Evolutionary conservation across 2,329 filamentous ascomycete genomes (phyloP).

Genomic region (Clonostachys rosea): DNA sequence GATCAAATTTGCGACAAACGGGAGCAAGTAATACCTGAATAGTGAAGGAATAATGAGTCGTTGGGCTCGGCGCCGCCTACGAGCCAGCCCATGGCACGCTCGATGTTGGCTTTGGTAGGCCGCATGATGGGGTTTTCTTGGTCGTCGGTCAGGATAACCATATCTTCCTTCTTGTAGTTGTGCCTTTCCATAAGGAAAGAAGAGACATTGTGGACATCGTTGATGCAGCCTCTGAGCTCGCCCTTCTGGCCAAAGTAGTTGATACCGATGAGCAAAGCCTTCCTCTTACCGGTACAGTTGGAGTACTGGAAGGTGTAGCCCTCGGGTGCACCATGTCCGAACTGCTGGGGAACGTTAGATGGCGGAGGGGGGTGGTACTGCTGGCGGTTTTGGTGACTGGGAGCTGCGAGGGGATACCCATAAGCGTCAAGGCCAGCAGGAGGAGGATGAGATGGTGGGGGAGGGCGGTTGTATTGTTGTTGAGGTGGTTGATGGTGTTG

Average conservation of each 20-base stretch:
- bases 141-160: conserved; percentile 76
- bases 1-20: not conserved
- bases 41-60: conserved; percentile 74
- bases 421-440: conserved; percentile 38
- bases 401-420: conserved; percentile 34
- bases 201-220: conserved; percentile 75
- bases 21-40: conserved; percentile 47
- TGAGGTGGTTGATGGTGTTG: conserved; percentile 11
- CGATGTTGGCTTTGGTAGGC: conserved; percentile 72
- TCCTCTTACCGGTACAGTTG: conserved; percentile 67
- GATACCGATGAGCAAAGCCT: conserved; percentile 74
- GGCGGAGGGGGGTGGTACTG: conserved; percentile 32
- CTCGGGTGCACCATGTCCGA: conserved; percentile 63
- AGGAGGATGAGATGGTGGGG: conserved; percentile 28
- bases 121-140: conserved; percentile 64
- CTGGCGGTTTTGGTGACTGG: conserved; percentile 13
- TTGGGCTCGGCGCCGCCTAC: conserved; percentile 68
- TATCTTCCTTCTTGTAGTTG: conserved; percentile 71
- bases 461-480: conserved; percentile 8
- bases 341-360: conserved; percentile 46
- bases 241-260: conserved; percentile 74
- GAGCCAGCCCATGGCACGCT: conserved; percentile 72
- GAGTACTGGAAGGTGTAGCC: conserved; percentile 74
- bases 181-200: conserved; percentile 64
- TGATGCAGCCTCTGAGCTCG: conserved; percentile 74